Evolutionary conservation across 495 filamentous ascomycete genomes (phyloP), one percentile per base, ranked within the genome.

Genomic region (Penicillium cosmopolitanum): DNA sequence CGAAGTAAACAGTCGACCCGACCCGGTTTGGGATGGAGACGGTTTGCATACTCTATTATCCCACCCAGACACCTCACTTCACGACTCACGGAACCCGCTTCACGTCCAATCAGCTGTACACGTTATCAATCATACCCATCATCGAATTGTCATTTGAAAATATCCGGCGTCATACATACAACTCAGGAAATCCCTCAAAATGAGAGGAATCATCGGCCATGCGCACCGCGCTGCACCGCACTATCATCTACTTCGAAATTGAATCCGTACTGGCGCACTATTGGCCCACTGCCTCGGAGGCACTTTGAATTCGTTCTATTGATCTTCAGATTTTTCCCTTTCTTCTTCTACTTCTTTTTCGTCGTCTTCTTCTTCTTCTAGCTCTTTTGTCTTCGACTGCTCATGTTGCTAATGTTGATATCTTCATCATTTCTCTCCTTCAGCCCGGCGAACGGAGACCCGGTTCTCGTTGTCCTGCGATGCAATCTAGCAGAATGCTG

Each of bases 131-230:
- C 65, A 71, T 71, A 72, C 65, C 66, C 56, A 70, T 44, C 58
- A 60, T 64, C 50, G 54, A 63, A 67, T 55, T 62, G 63, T 63
- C 58, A 71, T 68, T 68, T 57, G 65, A 70, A 67, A 63, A 57
- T 46, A 61, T 50, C 56, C 56, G 65, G 68, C 68, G 66, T 69
- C 61, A 67, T 46, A 57, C 61, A 71, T 33, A 62, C 50, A 65
- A 58, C 35, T 38, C 44, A 38, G 61, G 54, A 60, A 53, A 59
- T 61, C 66, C 40, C 23, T 31, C 28, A 31, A 31, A 48, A 60
- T 48, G 35, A 58, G 53, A 53, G 52, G 43, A 40, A 57, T 60
- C 33, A 19, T 47, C 35, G 52, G 28, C 50, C 21, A 62, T 42
- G 11, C 21, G n/a, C 51, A 53, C 15, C 46, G 28, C 28, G 4